Base-by-base conservation (phyloP, 2,329 filamentous ascomycete genomes). In the Epichloe glyceriae region DNA sequence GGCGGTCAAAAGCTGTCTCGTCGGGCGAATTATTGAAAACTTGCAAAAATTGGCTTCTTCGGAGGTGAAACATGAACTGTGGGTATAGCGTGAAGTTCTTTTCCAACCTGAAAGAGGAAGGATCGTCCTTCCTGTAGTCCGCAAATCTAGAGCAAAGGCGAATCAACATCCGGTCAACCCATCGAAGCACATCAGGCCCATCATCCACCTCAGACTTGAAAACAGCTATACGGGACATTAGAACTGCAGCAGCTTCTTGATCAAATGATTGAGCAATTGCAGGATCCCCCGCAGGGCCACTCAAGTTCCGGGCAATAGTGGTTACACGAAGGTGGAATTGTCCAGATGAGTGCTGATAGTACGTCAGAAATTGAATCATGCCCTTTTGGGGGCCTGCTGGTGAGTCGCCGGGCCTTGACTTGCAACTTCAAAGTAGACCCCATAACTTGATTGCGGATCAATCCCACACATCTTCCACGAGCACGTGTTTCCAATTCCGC, bases 381-480 rank as follows among this genome's bases (percentile, higher is more conserved):
- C 88, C 93, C 69, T 93, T 89, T 64, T 95, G 88, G 26, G 88
- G 6, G 85, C 82, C 65, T 91, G 88, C 62, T 91, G 87, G 67
- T 94, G 86, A 46, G 86, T 78, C 15, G 89, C 86, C 7, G 89
- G 89, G 37, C 88, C 89, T 70, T 97, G 93, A 60, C 86, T 88
- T 45, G 93, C 91, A 64, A 98, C 94, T 68, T 98, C 93, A 61
- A 97, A 98, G 71, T 97, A 98, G 55, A 98, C 79, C 54, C 89
- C 93, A 61, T 97, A 97, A 62, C 89, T 96, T 34, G 93, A 83
- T 50, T 83, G 85, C 11, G 93, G 93, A 61, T 97, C 90, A 58
- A 98, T 96, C 58, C 89, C 90, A 62, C 93, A 97, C 91, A 98
- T 96, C 72, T 98, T 98, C 93, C 93, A 98, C 3, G 90, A 91